phyloP scores from a whole-genome alignment of 257 asterid species.

The Rhazya stricta region DNA sequence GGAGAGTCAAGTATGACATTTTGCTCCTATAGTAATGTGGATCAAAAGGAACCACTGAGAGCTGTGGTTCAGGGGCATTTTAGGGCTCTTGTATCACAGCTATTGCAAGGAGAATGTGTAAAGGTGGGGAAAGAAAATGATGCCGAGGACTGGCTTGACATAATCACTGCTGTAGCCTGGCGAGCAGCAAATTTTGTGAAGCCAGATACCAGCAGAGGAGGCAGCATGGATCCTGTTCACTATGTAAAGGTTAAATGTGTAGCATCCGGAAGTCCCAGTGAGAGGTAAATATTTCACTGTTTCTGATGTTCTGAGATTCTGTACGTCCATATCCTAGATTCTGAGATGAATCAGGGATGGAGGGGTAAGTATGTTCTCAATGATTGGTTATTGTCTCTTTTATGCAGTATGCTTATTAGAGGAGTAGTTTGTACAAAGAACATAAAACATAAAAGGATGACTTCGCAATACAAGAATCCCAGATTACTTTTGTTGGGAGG shows the following conservation, averaged over 20 bases:
- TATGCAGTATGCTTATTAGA: slow-evolving; percentile 71
- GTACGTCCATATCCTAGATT: not conserved
- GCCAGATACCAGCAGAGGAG: slow-evolving; percentile 93
- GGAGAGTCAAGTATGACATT: slow-evolving; percentile 44
- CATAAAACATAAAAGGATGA: slow-evolving; percentile 95
- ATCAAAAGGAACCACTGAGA: slow-evolving; percentile 49
- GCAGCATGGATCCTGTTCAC: slow-evolving; percentile 97
- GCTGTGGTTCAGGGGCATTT: slow-evolving; percentile 74
- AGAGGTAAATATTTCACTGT: slow-evolving; percentile 46
- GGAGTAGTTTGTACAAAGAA: slow-evolving; percentile 95
- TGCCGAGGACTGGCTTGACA: slow-evolving; percentile 65
- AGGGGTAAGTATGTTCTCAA: slow-evolving; percentile 2
- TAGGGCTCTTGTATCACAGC: slow-evolving; percentile 83
- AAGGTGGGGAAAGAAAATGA: slow-evolving; percentile 33
- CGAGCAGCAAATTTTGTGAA: slow-evolving; percentile 84
- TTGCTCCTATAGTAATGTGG: slow-evolving; percentile 33
- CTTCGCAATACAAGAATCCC: slow-evolving; percentile 74
- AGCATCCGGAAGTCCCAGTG: slow-evolving; percentile 76
- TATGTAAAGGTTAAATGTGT: slow-evolving; percentile 86
- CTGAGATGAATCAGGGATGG: not conserved
- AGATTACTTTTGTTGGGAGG: slow-evolving; percentile 88
- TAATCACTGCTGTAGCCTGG: slow-evolving; percentile 66
- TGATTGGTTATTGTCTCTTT: slow-evolving; percentile 16
- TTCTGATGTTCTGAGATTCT: not conserved
- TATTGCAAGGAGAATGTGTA: slow-evolving; percentile 67